Evolutionary conservation across 1,139 yeast species (phyloP).

Genomic region (Lodderomyces margitis): DNA sequence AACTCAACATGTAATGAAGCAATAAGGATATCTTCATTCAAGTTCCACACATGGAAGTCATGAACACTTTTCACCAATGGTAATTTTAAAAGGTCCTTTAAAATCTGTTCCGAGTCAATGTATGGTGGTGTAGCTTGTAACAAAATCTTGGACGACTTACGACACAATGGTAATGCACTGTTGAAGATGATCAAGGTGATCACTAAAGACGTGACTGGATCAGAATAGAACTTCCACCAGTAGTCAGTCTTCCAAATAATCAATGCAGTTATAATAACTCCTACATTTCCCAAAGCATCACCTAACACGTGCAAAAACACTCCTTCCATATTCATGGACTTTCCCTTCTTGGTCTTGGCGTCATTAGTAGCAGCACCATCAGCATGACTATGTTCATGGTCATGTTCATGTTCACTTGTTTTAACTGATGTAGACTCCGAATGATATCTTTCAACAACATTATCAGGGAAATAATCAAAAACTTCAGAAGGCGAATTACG

Average conservation of each 20-base stretch:
- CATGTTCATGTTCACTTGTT: neutral
- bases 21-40: conserved; percentile 81
- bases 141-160: conserved; percentile 80
- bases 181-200: conserved; percentile 88
- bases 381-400: conserved; percentile 16
- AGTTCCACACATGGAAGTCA: conserved; percentile 95
- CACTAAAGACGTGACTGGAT: conserved; percentile 80
- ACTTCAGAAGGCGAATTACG: conserved; percentile 26
- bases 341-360: conserved; percentile 26
- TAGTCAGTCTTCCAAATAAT: conserved; percentile 93
- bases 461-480: conserved; percentile 39
- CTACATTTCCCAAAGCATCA: conserved; percentile 93
- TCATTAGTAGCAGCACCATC: conserved; percentile 5
- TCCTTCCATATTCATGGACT: conserved; percentile 94
- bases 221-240: conserved; percentile 83
- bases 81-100: conserved; percentile 61
- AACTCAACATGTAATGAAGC: conserved; percentile 89
- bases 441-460: conserved; percentile 33
- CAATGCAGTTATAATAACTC: conserved; percentile 86
- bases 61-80: conserved; percentile 82
- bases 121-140: conserved; percentile 90
- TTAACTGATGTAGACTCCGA: neutral
- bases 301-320: conserved; percentile 94
- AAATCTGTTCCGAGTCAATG: conserved; percentile 72
- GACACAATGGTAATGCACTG: conserved; percentile 87